These are phyloP conservation scores for Candida golubevii DNA, from an alignment of 805 yeast genomes.

Conservation along the genomic window DNA sequence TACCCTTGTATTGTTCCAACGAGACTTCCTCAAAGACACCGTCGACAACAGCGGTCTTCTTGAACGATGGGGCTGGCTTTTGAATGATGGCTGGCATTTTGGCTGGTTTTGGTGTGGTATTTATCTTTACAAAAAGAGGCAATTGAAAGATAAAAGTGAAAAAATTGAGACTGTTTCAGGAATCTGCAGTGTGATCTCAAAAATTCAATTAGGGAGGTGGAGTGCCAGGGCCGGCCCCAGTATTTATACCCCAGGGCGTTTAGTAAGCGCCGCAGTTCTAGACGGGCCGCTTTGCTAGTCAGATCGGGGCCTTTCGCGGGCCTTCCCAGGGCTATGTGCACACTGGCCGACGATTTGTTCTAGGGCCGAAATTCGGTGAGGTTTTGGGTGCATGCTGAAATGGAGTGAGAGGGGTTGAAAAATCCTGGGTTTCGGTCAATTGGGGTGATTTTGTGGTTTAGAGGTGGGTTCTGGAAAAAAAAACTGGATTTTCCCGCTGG, in stretches of 20 bases:
- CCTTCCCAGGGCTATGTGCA: constrained; percentile 1
- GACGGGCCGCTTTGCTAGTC: constrained; percentile 16
- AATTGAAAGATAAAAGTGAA: background rate
- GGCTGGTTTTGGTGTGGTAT: background rate
- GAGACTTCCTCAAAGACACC: constrained; percentile 94
- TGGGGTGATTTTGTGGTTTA: background rate
- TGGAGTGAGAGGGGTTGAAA: background rate
- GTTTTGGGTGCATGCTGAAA: too few species aligned
- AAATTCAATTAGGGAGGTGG: background rate
- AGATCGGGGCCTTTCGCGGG: constrained; percentile 2
- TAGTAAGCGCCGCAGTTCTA: constrained; percentile 14
- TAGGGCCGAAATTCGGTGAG: background rate
- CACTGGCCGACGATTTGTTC: constrained; percentile 5
- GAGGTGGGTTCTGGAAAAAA: too few species aligned
- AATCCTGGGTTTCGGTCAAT: background rate
- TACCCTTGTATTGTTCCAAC: constrained; percentile 93
- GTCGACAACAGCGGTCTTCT: constrained; percentile 94
- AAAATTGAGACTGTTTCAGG: too few species aligned
- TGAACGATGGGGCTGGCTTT: constrained; percentile 95
- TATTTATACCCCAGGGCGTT: constrained; percentile 12
- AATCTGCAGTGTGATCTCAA: background rate
- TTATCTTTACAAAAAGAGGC: background rate
- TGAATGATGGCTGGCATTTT: constrained; percentile 86
- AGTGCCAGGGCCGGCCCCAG: constrained; percentile 3
- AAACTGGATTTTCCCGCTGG: too few species aligned